These are phyloP conservation scores for Elongisporangium prolatum DNA, from an alignment of 352 stramenopile species.

Conservation along the genomic window DNA sequence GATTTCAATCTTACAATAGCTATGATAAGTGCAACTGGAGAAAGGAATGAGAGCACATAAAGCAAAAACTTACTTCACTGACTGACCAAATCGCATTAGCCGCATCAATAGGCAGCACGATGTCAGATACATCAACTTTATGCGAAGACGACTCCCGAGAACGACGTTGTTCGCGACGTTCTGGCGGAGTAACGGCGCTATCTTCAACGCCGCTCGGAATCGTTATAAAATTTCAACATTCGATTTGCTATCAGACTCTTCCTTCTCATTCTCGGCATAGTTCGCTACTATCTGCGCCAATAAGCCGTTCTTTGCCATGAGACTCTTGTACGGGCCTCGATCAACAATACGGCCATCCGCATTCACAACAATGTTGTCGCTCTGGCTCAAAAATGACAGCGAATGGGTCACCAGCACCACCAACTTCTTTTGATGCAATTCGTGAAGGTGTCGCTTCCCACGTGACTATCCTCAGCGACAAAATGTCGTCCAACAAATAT, in stretches of 20 bases:
- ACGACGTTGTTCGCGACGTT: conserved; percentile 21
- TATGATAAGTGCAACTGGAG: no score
- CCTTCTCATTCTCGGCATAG: conserved; percentile 54
- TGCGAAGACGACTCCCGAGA: conserved; percentile 51
- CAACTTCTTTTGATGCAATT: conserved; percentile 65
- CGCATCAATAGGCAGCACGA: conserved; percentile 20
- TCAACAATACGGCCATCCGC: conserved; percentile 50
- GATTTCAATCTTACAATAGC: no score
- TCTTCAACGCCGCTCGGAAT: conserved; percentile 35
- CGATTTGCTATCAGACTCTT: conserved; percentile 23
- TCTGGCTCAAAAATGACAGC: conserved; percentile 50
- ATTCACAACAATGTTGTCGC: conserved; percentile 56
- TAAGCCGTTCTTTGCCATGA: conserved; percentile 49
- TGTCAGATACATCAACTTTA: conserved; percentile 59
- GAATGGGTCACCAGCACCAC: conserved; percentile 85
- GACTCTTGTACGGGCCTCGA: conserved; percentile 47
- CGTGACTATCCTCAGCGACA: conserved; percentile 93
- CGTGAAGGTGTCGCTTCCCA: conserved; percentile 92
- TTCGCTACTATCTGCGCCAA: conserved; percentile 62
- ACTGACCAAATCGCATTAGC: no score
- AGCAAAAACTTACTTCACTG: no score
- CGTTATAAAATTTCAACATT: conserved; percentile 18
- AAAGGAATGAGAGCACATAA: no score
- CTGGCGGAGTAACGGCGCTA: conserved; percentile 12
- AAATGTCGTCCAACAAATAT: conserved; percentile 93